phyloP scores from a whole-genome alignment of 495 filamentous ascomycete species.

The Aspergillus nanangensis region DNA sequence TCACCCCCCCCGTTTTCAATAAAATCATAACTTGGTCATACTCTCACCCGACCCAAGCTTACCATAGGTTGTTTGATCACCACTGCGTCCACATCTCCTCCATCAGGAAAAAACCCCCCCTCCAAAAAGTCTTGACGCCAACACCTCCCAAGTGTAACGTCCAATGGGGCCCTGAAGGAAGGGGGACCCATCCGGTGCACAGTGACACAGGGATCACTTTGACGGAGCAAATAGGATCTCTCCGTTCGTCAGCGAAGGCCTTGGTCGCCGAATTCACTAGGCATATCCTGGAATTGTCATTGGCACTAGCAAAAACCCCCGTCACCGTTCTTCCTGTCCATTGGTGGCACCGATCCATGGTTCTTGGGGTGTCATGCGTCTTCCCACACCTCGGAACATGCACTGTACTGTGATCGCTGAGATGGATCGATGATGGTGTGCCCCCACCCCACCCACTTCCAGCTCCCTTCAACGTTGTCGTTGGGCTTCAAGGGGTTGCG shows the following conservation, averaged over 20 bases:
- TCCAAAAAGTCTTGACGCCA: constrained; percentile 18
- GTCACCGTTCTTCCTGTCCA: background rate
- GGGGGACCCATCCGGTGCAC: too few relatives aligned
- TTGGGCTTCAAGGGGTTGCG: too few relatives aligned
- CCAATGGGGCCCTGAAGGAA: constrained; percentile 13
- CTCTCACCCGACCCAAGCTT: too few relatives aligned
- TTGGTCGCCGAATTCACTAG: constrained; percentile 5
- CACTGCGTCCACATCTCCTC: too few relatives aligned
- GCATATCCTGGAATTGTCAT: background rate
- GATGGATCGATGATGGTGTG: too few relatives aligned
- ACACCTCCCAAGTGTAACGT: constrained; percentile 5
- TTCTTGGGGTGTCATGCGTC: constrained; percentile 17
- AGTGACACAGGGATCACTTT: too few relatives aligned
- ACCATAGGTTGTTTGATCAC: background rate
- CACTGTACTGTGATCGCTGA: background rate
- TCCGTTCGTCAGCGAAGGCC: background rate
- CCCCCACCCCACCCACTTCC: too few relatives aligned
- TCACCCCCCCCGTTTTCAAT: too few relatives aligned
- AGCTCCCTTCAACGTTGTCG: too few relatives aligned
- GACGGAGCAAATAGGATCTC: too few relatives aligned
- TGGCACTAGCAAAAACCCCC: constrained; percentile 6
- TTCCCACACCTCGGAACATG: constrained; percentile 4
- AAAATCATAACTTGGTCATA: too few relatives aligned
- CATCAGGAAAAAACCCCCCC: too few relatives aligned
- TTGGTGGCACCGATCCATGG: constrained; percentile 15